These are phyloP conservation scores for Stropharia rugosoannulata DNA, from an alignment of 768 basidiomycete species.

Conservation along the genomic window DNA sequence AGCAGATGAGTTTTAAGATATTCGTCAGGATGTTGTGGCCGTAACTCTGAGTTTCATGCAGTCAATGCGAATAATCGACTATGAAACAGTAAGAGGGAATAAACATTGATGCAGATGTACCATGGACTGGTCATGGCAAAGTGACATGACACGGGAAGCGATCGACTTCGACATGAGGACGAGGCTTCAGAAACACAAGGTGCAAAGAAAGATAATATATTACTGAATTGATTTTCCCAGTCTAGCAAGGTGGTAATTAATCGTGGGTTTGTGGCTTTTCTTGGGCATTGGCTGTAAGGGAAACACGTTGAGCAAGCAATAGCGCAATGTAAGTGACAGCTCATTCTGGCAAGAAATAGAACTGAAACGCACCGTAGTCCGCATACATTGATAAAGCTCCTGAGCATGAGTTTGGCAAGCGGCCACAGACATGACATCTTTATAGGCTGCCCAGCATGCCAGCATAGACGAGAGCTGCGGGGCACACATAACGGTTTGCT, in stretches of 20 bases:
- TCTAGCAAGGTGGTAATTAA: conserved; percentile 89
- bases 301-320: neutral
- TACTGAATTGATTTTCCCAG: conserved; percentile 74
- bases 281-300: conserved; percentile 60
- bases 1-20: too few relatives aligned
- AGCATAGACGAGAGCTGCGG: conserved; percentile 77
- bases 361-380: conserved; percentile 63
- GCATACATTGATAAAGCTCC: conserved; percentile 78
- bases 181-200: neutral
- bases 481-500: conserved; percentile 56
- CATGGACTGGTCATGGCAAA: too few relatives aligned
- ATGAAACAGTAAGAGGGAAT: too few relatives aligned
- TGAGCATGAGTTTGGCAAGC: conserved; percentile 61
- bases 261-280: conserved; percentile 70
- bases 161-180: neutral
- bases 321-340: neutral
- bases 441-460: conserved; percentile 80
- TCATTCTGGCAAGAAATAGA: neutral
- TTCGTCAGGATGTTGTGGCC: too few relatives aligned
- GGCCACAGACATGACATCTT: conserved; percentile 54
- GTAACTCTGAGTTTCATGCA: too few relatives aligned
- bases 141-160: too few relatives aligned
- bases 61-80: too few relatives aligned
- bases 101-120: too few relatives aligned
- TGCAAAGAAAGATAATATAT: conserved; percentile 16